Evolutionary conservation across 2,329 filamentous ascomycete species (phyloP).

Genomic region (Colletotrichum cordylinicola): DNA sequence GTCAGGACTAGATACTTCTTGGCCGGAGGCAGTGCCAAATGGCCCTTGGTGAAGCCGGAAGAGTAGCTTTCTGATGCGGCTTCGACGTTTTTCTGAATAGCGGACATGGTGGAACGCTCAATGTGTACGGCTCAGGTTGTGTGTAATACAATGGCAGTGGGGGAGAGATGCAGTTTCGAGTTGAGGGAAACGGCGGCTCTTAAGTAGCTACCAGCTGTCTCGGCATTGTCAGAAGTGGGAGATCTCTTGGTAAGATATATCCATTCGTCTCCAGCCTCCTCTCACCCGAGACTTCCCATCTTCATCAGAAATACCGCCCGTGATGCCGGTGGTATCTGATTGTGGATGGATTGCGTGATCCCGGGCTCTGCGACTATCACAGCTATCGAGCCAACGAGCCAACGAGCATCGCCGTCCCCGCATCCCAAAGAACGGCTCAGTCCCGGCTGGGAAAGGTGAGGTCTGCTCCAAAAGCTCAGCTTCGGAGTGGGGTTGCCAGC

Average conservation of each 20-base stretch:
- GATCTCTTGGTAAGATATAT: not conserved
- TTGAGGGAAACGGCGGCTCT: not conserved
- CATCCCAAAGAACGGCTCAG: not conserved
- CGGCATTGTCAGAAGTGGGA: not conserved
- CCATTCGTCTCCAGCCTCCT: not conserved
- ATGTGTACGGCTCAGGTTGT: not conserved
- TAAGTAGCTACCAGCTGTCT: not conserved
- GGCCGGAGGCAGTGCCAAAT: conserved; percentile 71
- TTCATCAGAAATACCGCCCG: not conserved
- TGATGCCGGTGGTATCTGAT: not conserved
- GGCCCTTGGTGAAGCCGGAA: conserved; percentile 64
- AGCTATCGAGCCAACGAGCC: not conserved
- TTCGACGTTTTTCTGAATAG: conserved; percentile 21
- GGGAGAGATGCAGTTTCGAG: not conserved
- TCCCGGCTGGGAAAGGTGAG: not conserved
- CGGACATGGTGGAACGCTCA: conserved; percentile 4
- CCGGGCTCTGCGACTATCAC: not conserved
- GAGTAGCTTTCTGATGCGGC: conserved; percentile 18
- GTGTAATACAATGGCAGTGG: not conserved
- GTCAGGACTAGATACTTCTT: conserved; percentile 71
- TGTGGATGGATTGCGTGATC: conserved; percentile 21
- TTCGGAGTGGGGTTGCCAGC: not conserved
- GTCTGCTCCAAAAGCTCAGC: not conserved
- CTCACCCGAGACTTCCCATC: not conserved
- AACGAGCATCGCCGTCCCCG: conserved; percentile 2